Evolutionary conservation across 2,329 filamentous ascomycete genomes (phyloP), one percentile per base, ranked within the genome.

Genomic region (Sphaerostilbella broomeana): DNA sequence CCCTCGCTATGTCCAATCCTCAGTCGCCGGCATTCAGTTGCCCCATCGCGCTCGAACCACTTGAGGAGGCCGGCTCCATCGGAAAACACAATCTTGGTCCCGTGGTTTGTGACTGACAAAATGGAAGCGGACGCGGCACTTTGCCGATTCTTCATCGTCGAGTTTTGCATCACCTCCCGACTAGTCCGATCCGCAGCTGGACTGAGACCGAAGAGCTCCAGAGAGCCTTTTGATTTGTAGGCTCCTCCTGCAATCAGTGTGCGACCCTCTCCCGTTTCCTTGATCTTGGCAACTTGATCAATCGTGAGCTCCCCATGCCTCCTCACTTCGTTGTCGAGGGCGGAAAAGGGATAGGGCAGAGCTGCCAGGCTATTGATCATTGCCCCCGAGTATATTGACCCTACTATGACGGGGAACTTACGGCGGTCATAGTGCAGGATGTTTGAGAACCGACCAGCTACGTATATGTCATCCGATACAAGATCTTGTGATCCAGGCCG

Each of bases 361-460:
- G 79, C 79, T 0, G 83, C 66, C 44, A 95, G 67, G 42, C 80
- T 81, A 37, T 84, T 86, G 9, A 95, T 72, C 5, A 83, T 31
- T 0, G 85, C 86, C 2, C 89, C 89, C 0, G 87, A 94, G 60
- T 94, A 80, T 8, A 95, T 80, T 1, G 86, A 86, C 5, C 79
- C 81, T 44, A 79, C 75, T 6, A 95, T 73, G 12, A 76, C 75
- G 0, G 87, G 86, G 53, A 95, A 94, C 60, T 77, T 86, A 30
- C 90, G 81, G 4, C 88, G 77, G 56, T 95, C 88, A 62, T 95
- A 97, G 55, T 87, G 83, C 4, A 95, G 68, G 41, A 95, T 86
- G 52, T 80, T 89, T 4, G 88, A 84, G 57, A 95, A 95, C 12
- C 90, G 78, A 0, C 90, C 90, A 4, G 84, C 86, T 24, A 95